These are phyloP conservation scores for Otatea glauca DNA, from an alignment of 176 grass and related monocot genomes.

Conservation along the genomic window DNA sequence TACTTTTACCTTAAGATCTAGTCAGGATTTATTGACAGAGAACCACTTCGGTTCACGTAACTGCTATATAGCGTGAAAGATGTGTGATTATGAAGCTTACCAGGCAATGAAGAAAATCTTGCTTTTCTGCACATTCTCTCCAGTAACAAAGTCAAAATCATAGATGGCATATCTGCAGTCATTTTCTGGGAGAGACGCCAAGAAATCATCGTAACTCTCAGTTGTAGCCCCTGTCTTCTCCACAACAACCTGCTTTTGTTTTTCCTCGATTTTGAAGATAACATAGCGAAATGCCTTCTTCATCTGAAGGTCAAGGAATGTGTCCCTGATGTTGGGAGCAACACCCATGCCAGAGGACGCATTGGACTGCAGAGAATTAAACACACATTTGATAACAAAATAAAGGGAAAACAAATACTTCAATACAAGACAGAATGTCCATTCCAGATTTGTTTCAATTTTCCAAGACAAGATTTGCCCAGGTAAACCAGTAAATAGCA, in stretches of 20 bases:
- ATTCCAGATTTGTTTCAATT: not conserved
- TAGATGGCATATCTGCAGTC: constrained; percentile 95
- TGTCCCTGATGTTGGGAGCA: constrained; percentile 68
- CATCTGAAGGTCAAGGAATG: constrained; percentile 77
- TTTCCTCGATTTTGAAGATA: constrained; percentile 94
- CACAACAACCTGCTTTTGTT: constrained; percentile 83
- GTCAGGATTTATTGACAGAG: not conserved
- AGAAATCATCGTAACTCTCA: constrained; percentile 96
- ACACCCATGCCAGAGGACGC: constrained; percentile 84
- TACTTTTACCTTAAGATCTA: not conserved
- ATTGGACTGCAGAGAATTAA: constrained; percentile 65
- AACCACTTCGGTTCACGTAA: not conserved
- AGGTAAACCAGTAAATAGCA: constrained; percentile 13
- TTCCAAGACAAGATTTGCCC: not conserved
- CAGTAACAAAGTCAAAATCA: constrained; percentile 98
- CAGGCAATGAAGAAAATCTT: constrained; percentile 99
- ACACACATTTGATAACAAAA: not conserved
- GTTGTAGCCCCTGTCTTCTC: constrained; percentile 89
- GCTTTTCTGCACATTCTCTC: constrained; percentile 96
- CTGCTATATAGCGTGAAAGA: not conserved
- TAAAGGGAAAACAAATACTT: not conserved
- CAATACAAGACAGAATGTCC: not conserved
- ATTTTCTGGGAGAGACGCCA: constrained; percentile 91
- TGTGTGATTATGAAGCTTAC: constrained; percentile 48
- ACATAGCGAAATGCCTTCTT: constrained; percentile 92